A percentile compares a stretch with the other conserved stretches of the same genome.
phyloP scores from a whole-genome alignment of 2,329 filamentous ascomycete genomes.

The Botrytis medusae region DNA sequence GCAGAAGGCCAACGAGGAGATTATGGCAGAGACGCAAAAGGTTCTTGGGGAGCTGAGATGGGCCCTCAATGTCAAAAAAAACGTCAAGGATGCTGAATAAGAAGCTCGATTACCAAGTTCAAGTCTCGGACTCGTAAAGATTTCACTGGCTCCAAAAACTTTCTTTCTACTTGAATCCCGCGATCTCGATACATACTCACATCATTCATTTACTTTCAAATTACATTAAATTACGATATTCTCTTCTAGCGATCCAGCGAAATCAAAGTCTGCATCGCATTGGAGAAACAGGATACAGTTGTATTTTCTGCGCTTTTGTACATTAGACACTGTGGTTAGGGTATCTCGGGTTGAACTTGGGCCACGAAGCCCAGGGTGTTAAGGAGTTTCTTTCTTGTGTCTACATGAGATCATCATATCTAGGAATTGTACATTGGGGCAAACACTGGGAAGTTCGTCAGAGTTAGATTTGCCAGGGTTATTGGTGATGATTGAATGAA shows the following conservation, averaged over 20 bases:
- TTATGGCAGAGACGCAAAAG: conserved; percentile 58
- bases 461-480: conserved; percentile 15
- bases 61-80: conserved; percentile 68
- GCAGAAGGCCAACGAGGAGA: conserved; percentile 60
- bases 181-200: background rate
- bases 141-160: background rate
- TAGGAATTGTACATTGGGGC: conserved; percentile 16
- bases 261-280: conserved; percentile 23
- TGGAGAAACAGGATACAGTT: conserved; percentile 21
- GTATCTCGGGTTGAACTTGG: conserved; percentile 19
- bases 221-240: conserved; percentile 8
- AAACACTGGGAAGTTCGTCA: conserved; percentile 16
- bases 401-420: conserved; percentile 4
- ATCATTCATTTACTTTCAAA: background rate
- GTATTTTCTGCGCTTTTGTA: conserved; percentile 21
- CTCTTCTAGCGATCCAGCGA: background rate
- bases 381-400: conserved; percentile 16
- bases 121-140: background rate
- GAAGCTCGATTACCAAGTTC: background rate
- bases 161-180: background rate
- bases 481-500: conserved; percentile 20
- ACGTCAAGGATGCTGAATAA: conserved; percentile 56
- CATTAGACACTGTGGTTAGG: conserved; percentile 18
- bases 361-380: conserved; percentile 9
- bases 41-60: conserved; percentile 69